Base-by-base conservation (phyloP, 441 rosid genomes). In the Syzygium syzygioides region DNA sequence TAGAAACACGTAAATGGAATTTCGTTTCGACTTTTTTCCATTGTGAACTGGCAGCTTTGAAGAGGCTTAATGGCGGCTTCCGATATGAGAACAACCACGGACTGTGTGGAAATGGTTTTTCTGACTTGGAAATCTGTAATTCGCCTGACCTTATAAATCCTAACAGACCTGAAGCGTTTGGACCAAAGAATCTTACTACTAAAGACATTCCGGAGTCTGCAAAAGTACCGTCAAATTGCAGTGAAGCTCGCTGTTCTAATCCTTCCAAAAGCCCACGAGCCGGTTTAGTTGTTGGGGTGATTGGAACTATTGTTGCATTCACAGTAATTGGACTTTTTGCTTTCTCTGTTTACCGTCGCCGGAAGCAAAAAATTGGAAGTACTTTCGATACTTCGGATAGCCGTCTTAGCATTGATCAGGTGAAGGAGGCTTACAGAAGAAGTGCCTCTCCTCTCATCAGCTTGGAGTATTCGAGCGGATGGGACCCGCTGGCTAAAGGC, bases 351-450 rank as follows among this genome's bases (percentile, higher is more conserved):
- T 85, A 85, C 45, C 87, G 87, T 34, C 87, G 87, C 66, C 59
- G 32, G 64, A 85, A 85, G 64, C 87, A 85, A 68, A 85, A 85
- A 85, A 85, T 85, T 45, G 62, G 66, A 13, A 85, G 50, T 45
- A 56, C 62, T 54, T 32, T 85, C 3, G 53, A 85, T 52, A 20
- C 53, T 37, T 52, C 32, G 2, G 87, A 85, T 55, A 34, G 87
- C 68, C 87, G 87, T 85, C 87, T 85, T 25, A 85, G 87, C 45
- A 85, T 68, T 32, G 87, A 85, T 54, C 87, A 55, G 87, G 64
- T 85, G 62, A 85, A 56, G 87, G 87, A 56, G 64, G 87, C 34
- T 85, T 85, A 56, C 53, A 76, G 87, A 54, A 85, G 87, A 85
- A 85, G 45, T 85, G 87, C 87, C 50, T 85, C 87, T 85, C 87